Percentiles rank a stretch among this genome's conserved stretches.
Conservation (phyloP, 2,329 filamentous ascomycete species). For the Fusarium musae region DNA sequence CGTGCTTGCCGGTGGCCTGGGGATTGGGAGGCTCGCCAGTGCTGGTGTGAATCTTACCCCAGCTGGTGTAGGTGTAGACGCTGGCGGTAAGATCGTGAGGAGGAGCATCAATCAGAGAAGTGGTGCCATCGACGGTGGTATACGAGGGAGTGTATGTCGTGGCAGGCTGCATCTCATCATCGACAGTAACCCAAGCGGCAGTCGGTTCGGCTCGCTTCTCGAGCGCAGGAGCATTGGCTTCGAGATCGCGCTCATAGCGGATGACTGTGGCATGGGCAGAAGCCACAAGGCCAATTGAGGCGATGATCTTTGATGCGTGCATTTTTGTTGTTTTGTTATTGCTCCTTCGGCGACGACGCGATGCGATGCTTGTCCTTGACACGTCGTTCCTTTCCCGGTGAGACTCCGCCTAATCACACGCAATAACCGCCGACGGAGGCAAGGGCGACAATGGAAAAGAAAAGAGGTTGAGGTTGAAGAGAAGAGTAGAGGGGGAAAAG, state of each 20-base stretch:
- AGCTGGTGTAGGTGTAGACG: constrained; percentile 52
- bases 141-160: constrained; percentile 61
- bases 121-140: constrained; percentile 59
- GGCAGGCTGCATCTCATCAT: constrained; percentile 56
- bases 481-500: background rate
- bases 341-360: background rate
- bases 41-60: constrained; percentile 53
- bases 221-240: constrained; percentile 22
- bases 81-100: constrained; percentile 61
- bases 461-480: constrained; percentile 5
- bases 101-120: constrained; percentile 52
- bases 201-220: constrained; percentile 49
- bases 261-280: constrained; percentile 39
- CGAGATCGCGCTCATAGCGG: constrained; percentile 30
- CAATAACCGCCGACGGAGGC: constrained; percentile 25
- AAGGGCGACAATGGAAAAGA: constrained; percentile 17
- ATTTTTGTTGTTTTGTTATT: constrained; percentile 40
- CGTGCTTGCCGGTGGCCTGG: constrained; percentile 54
- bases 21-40: constrained; percentile 58
- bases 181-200: constrained; percentile 63
- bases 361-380: constrained; percentile 3
- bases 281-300: constrained; percentile 47
- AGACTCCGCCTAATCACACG: constrained; percentile 10
- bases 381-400: constrained; percentile 5
- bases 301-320: constrained; percentile 47